A percentile compares a stretch with the other conserved stretches of the same genome.
These are phyloP conservation scores for Coemansia sp. DNA, from an alignment of 192 early-diverging fungal species.

Conservation along the genomic window DNA sequence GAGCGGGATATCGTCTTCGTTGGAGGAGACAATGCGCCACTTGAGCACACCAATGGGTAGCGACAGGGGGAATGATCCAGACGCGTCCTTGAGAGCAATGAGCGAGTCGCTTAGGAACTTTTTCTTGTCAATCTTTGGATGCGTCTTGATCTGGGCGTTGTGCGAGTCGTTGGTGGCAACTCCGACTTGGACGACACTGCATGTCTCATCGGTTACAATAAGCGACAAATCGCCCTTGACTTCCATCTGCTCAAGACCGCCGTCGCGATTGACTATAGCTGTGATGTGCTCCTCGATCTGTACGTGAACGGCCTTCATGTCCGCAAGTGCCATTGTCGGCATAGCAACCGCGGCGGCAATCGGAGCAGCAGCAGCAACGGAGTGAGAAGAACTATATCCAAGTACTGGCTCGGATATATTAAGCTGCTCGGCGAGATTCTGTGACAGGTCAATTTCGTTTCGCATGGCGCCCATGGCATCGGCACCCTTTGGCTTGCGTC, in stretches of 20 bases:
- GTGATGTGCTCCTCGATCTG: conserved; percentile 86
- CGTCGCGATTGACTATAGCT: conserved; percentile 82
- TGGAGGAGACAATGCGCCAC: conserved; percentile 82
- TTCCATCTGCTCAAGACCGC: conserved; percentile 88
- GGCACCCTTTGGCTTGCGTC: conserved; percentile 78
- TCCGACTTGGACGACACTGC: conserved; percentile 62
- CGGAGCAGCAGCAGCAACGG: conserved; percentile 1
- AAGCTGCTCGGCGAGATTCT: conserved; percentile 35
- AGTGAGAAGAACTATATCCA: background rate
- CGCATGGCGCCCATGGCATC: conserved; percentile 81
- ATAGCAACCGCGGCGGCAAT: conserved; percentile 5
- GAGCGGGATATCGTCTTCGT: conserved; percentile 84
- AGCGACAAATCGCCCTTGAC: conserved; percentile 91
- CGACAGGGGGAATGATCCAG: conserved; percentile 80
- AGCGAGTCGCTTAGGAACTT: conserved; percentile 69
- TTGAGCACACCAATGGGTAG: conserved; percentile 83
- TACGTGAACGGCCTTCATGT: conserved; percentile 79
- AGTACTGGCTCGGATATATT: conserved; percentile 20
- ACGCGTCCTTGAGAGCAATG: conserved; percentile 79
- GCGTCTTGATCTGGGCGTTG: conserved; percentile 91
- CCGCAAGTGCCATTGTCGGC: conserved; percentile 31
- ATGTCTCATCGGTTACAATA: conserved; percentile 68
- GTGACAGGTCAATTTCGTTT: conserved; percentile 73
- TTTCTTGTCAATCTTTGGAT: conserved; percentile 95
- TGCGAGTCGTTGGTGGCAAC: conserved; percentile 61